Conservation (phyloP, 1,284 basidiomycete species). For the Ustanciosporium gigantosporum region DNA sequence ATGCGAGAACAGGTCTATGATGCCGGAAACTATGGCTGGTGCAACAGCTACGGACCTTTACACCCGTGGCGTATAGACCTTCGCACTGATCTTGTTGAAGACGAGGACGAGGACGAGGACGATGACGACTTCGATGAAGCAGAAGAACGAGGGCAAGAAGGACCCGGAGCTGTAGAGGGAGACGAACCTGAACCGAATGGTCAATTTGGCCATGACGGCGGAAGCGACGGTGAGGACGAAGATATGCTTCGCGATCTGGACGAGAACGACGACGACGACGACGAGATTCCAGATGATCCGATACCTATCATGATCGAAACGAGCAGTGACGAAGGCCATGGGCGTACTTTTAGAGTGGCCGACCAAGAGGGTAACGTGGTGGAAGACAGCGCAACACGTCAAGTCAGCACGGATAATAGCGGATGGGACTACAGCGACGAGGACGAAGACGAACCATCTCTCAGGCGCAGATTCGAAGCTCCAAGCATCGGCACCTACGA, state of each 20-base stretch:
- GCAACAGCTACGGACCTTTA: conserved; percentile 28
- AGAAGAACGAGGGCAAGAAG: conserved; percentile 1
- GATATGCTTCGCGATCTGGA: conserved; percentile 14
- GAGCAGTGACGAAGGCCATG: conserved; percentile 3
- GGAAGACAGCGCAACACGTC: background rate
- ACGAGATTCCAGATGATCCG: conserved; percentile 20
- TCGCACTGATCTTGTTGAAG: background rate
- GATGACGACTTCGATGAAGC: conserved; percentile 1
- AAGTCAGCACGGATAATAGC: background rate
- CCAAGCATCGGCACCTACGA: conserved; percentile 12
- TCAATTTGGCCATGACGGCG: background rate
- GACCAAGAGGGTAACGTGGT: conserved; percentile 29
- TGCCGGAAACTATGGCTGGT: conserved; percentile 26
- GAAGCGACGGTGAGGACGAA: conserved; percentile 21
- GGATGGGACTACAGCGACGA: conserved; percentile 16
- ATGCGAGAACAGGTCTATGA: conserved; percentile 38
- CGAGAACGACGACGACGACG: conserved; percentile 10
- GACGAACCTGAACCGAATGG: background rate
- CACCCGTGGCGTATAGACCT: conserved; percentile 25
- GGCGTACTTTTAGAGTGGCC: conserved; percentile 24
- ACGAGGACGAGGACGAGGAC: background rate
- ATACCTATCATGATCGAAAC: conserved; percentile 32
- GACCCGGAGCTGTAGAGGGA: too few relatives aligned
- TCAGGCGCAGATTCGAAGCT: background rate
- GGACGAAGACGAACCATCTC: background rate